phyloP scores from a whole-genome alignment of 208 protist species.

The Acanthamoeba rhysodes region DNA sequence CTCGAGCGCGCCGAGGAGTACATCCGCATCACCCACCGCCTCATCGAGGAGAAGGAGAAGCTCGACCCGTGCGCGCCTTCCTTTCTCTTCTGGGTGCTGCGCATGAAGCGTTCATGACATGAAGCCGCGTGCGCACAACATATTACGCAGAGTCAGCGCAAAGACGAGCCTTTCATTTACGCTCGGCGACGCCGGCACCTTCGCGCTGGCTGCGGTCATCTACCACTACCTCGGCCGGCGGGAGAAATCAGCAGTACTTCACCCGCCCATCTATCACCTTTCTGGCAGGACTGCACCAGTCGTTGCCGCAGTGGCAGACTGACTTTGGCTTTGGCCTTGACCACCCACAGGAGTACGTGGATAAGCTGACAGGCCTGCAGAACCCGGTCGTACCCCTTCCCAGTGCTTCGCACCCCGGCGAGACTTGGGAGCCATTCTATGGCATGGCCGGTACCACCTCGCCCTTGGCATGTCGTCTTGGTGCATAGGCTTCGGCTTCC shows the following conservation, averaged over 20 bases:
- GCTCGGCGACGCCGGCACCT: neutral
- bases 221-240: slow-evolving; percentile 27
- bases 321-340: neutral
- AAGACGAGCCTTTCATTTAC: neutral
- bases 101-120: too few species aligned
- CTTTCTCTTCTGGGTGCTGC: neutral
- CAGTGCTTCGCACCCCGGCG: neutral
- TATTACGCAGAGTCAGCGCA: neutral
- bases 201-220: slow-evolving; percentile 53
- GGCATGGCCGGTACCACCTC: slow-evolving; percentile 19
- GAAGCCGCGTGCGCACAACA: too few species aligned
- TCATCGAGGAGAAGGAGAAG: neutral
- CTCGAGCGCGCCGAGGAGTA: slow-evolving; percentile 34
- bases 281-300: too few species aligned
- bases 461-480: neutral
- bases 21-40: neutral
- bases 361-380: neutral
- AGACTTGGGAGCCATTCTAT: slow-evolving; percentile 49
- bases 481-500: neutral
- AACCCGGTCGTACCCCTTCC: neutral
- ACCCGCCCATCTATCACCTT: neutral
- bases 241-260: neutral
- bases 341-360: neutral
- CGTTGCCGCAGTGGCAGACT: neutral
- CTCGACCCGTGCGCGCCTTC: neutral